These are phyloP conservation scores for Russula dissimulans DNA, from an alignment of 768 basidiomycete genomes.

Conservation along the genomic window DNA sequence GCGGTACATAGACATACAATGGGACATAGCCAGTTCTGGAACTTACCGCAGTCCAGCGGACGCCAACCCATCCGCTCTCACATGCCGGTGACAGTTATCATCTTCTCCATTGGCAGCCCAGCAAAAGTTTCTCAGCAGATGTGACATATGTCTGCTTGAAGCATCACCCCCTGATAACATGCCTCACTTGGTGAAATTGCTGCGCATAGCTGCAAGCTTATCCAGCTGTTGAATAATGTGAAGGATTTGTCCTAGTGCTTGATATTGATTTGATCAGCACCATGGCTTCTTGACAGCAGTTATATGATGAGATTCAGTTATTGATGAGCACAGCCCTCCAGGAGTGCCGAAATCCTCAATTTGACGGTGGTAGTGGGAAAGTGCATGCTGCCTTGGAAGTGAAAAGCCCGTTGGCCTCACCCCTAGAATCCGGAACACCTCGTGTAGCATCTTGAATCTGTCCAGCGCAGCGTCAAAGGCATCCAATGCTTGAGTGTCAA, in stretches of 20 bases:
- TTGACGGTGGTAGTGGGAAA: background rate
- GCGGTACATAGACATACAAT: too few relatives aligned
- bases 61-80: too few relatives aligned
- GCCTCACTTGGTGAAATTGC: background rate
- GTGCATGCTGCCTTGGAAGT: background rate
- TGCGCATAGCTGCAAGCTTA: background rate
- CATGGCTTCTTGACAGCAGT: background rate
- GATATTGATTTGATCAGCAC: background rate
- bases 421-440: background rate
- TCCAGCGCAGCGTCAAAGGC: background rate
- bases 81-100: too few relatives aligned
- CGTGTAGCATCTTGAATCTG: background rate
- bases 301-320: background rate
- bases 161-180: background rate
- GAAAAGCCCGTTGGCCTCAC: background rate
- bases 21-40: too few relatives aligned
- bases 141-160: background rate
- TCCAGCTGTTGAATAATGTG: background rate
- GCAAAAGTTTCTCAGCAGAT: background rate
- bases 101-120: too few relatives aligned
- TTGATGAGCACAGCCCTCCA: background rate
- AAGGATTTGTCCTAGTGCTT: background rate
- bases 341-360: background rate
- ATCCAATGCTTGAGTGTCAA: background rate
- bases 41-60: too few relatives aligned